phyloP scores from a whole-genome alignment of 345 rosid genomes.

The Orychophragmus violaceus region DNA sequence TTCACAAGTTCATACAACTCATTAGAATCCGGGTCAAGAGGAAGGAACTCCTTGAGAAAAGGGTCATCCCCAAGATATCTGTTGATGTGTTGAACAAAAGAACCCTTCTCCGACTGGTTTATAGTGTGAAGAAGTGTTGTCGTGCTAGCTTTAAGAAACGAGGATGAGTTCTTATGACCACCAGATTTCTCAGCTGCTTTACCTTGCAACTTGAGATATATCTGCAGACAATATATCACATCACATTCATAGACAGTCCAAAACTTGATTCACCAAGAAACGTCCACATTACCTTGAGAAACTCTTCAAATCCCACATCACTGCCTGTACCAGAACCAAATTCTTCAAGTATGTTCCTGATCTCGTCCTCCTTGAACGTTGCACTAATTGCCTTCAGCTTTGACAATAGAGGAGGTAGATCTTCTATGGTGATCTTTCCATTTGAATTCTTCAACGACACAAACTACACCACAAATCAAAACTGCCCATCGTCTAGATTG shows the following conservation, averaged over 20 bases:
- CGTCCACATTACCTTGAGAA: conserved; percentile 56
- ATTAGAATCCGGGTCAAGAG: conserved; percentile 67
- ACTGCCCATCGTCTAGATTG: background rate
- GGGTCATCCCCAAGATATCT: conserved; percentile 85
- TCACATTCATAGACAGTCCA: background rate
- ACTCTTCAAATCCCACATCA: conserved; percentile 69
- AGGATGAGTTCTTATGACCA: conserved; percentile 47
- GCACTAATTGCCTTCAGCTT: conserved; percentile 57
- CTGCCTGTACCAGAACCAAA: conserved; percentile 32
- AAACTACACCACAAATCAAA: conserved; percentile 39
- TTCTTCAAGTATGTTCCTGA: conserved; percentile 42
- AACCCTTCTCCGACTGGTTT: conserved; percentile 63
- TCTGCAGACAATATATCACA: conserved; percentile 37
- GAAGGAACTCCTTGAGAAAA: conserved; percentile 82
- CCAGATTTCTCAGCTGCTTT: conserved; percentile 58
- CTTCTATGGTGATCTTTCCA: conserved; percentile 51
- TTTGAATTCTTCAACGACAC: conserved; percentile 47
- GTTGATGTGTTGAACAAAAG: conserved; percentile 86
- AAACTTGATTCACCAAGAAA: background rate
- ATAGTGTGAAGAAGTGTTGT: conserved; percentile 73
- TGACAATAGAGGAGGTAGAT: conserved; percentile 56
- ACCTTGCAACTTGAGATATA: conserved; percentile 53
- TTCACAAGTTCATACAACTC: conserved; percentile 69
- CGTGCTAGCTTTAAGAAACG: conserved; percentile 66
- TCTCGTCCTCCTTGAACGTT: conserved; percentile 57